Evolutionary conservation across 2,329 filamentous ascomycete genomes (phyloP).

Genomic region (Colletotrichum scovillei): DNA sequence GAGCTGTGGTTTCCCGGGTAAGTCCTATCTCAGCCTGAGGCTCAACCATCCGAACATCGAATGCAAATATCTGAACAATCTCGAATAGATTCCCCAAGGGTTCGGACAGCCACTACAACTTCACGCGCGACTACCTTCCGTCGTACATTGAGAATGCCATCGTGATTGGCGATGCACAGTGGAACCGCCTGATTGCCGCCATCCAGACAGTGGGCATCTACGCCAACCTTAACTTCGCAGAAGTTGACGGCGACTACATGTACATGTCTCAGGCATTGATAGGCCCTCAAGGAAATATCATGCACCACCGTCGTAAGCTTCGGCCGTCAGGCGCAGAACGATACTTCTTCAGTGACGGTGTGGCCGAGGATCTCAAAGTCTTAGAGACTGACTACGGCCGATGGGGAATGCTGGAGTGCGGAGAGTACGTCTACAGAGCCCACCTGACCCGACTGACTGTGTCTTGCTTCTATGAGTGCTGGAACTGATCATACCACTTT

Average conservation of each 20-base stretch:
- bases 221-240: conserved; percentile 46
- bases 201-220: background rate
- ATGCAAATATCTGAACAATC: too few species aligned
- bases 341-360: conserved; percentile 59
- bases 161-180: background rate
- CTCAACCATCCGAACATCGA: too few species aligned
- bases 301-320: conserved; percentile 57
- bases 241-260: conserved; percentile 49
- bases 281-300: conserved; percentile 50
- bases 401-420: conserved; percentile 59
- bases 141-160: conserved; percentile 15
- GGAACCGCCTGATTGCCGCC: conserved; percentile 1
- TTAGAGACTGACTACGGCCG: conserved; percentile 51
- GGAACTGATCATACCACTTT: too few species aligned
- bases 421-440: conserved; percentile 47
- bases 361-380: conserved; percentile 51
- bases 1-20: conserved; percentile 24
- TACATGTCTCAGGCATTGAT: conserved; percentile 61
- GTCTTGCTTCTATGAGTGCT: too few species aligned
- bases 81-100: conserved; percentile 12
- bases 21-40: background rate
- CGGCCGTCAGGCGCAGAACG: conserved; percentile 65
- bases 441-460: too few species aligned
- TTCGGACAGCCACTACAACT: conserved; percentile 7
- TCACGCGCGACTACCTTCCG: background rate